Percentiles rank a stretch among this genome's conserved stretches.
Conservation (phyloP, 441 rosid species). For the Eruca vesicaria region DNA sequence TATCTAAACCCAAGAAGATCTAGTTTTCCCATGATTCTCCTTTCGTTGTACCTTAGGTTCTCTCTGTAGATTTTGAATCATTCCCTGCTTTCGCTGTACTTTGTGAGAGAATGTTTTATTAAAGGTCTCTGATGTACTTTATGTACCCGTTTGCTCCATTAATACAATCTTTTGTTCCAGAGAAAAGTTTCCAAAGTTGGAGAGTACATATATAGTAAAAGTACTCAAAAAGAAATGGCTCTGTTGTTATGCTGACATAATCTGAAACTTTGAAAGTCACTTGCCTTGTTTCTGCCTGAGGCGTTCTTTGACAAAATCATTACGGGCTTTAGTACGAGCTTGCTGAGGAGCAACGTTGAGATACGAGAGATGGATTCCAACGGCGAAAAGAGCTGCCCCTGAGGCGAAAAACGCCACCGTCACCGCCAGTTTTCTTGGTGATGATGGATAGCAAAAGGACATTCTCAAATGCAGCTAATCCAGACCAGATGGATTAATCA, state of each 20-base stretch:
- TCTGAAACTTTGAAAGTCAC: slow-evolving; percentile 10
- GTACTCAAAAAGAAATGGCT: background rate
- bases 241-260: background rate
- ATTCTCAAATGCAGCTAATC: slow-evolving; percentile 25
- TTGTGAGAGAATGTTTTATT: slow-evolving; percentile 11
- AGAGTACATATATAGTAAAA: background rate
- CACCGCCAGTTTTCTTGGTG: slow-evolving; percentile 61
- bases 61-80: slow-evolving; percentile 6
- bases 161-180: background rate
- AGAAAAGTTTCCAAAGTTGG: background rate
- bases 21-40: slow-evolving; percentile 11
- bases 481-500: background rate
- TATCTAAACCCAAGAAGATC: slow-evolving; percentile 39
- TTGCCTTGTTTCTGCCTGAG: slow-evolving; percentile 56
- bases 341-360: slow-evolving; percentile 60
- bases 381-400: slow-evolving; percentile 50
- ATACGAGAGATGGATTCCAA: slow-evolving; percentile 49
- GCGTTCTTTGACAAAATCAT: slow-evolving; percentile 54
- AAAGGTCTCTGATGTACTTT: background rate
- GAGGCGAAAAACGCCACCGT: slow-evolving; percentile 51
- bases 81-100: slow-evolving; percentile 1
- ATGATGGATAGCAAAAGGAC: slow-evolving; percentile 59
- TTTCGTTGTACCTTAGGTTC: slow-evolving; percentile 23
- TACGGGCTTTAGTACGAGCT: slow-evolving; percentile 76
- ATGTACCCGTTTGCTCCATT: background rate